Conservation (phyloP, 2,329 filamentous ascomycete species). For the Aureobasidium sp. region DNA sequence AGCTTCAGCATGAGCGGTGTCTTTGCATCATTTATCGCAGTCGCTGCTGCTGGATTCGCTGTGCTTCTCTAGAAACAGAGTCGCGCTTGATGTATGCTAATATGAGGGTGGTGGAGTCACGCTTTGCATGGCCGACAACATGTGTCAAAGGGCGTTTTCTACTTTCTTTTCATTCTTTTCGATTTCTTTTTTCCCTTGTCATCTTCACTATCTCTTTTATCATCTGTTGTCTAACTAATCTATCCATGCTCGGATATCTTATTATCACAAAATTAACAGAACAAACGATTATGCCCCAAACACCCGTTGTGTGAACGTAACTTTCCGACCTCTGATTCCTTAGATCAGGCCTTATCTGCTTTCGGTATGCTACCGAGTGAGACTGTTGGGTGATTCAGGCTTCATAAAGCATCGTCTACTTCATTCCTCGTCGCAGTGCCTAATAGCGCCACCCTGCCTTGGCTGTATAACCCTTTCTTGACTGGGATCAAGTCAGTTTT, state of each 20-base stretch:
- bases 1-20: slow-evolving; percentile 13
- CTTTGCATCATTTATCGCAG: slow-evolving; percentile 1
- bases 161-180: slow-evolving; percentile 8
- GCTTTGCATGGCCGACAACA: slow-evolving; percentile 5
- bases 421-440: too few relatives aligned
- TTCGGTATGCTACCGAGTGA: too few relatives aligned
- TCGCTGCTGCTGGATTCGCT: slow-evolving; percentile 13
- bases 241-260: slow-evolving; percentile 8
- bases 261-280: background rate
- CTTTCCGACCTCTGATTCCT: too few relatives aligned
- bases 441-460: too few relatives aligned
- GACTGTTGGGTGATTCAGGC: too few relatives aligned
- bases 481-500: too few relatives aligned
- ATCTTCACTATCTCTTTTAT: background rate
- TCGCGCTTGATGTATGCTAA: background rate
- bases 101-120: background rate
- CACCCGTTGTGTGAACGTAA: background rate
- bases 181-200: background rate
- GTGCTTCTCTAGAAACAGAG: slow-evolving; percentile 17
- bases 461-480: too few relatives aligned
- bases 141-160: slow-evolving; percentile 11
- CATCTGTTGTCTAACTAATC: background rate
- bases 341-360: too few relatives aligned
- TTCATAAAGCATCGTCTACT: too few relatives aligned
- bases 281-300: slow-evolving; percentile 13